Evolutionary conservation across 345 rosid species (phyloP), one percentile per base, ranked within the genome.

Genomic region (Arabidopsis arenosa): DNA sequence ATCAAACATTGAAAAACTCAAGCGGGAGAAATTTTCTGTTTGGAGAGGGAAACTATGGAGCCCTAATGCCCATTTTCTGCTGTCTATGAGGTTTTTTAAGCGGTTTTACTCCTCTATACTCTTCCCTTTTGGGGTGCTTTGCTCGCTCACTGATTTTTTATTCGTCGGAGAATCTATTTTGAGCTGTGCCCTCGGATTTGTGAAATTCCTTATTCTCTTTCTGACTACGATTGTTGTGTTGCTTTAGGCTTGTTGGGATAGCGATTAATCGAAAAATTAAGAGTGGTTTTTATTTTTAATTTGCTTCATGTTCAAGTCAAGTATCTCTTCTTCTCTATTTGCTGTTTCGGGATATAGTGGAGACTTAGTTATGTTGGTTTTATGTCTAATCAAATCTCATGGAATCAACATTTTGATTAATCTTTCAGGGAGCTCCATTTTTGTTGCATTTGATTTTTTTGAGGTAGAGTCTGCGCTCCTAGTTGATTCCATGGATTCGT

Each of bases 271-370:
- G 2, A 10, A 6, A 13, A 9, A 3, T 5, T 2, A 10, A 15
- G 8, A 3, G 0, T 33, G 0, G 12, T 40, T 43, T 3, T 63
- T 5, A 10, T 72, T 39, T n/a, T 32, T 0, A 30, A 4, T 73
- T 65, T 44, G 65, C 80, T 69, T 76, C 75, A 43, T 76, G 57
- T 69, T 62, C 51, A 76, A 76, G 75, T 35, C 57, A 76, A 62
- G 75, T 33, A 69, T 76, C 64, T 68, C 61, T 32, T 48, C 60
- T 21, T 49, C 2, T 75, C 32, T 17, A 30, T 39, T 64, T n/a
- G 10, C 51, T 47, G 15, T 63, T 63, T 64, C 15, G 18, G 28
- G 26, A 0, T 41, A 12, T 1, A 1, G 4, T 6, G 0, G 49
- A 44, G 14, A 17, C 39, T 65, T 66, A 3, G 10, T 45, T 12